phyloP scores from a whole-genome alignment of 2,329 filamentous ascomycete genomes.

The Cryphonectria nitschkei region DNA sequence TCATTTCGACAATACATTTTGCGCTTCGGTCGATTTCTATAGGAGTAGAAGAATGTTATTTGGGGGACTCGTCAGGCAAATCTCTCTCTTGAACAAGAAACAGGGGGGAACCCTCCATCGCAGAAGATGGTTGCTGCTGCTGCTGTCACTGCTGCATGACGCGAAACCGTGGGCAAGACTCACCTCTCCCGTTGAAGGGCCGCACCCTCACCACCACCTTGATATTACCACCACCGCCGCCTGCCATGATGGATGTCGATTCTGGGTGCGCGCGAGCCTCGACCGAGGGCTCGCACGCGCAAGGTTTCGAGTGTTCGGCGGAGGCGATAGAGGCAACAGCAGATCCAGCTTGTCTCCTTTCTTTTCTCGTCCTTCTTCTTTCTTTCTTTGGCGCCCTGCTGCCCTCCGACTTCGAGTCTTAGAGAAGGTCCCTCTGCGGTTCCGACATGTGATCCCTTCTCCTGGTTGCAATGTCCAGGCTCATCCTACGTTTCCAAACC shows the following conservation, averaged over 20 bases:
- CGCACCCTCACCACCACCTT: conserved; percentile 98
- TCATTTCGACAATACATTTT: conserved; percentile 98
- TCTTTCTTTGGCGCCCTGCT: not conserved
- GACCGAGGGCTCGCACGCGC: conserved; percentile 21
- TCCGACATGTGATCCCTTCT: conserved; percentile 29
- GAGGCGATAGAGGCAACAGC: conserved; percentile 6
- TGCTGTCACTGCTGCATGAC: not conserved
- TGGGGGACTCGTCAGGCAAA: conserved; percentile 8
- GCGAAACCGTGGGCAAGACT: conserved; percentile 26
- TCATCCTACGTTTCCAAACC: conserved; percentile 27
- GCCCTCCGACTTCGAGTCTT: conserved; percentile 7
- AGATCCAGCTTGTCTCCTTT: conserved; percentile 13
- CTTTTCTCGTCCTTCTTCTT: not conserved
- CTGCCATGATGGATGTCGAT: conserved; percentile 56
- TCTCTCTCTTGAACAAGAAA: not conserved
- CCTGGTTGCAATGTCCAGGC: conserved; percentile 22
- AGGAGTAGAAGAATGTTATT: conserved; percentile 24
- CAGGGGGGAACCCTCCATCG: not conserved
- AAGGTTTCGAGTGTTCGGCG: not conserved
- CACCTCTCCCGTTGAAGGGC: conserved; percentile 95
- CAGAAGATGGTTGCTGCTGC: not conserved
- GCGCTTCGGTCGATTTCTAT: conserved; percentile 86
- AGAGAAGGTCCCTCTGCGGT: conserved; percentile 23
- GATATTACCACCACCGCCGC: conserved; percentile 85
- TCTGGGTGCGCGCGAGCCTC: conserved; percentile 24